Evolutionary conservation across 371 early-diverging fungal species (phyloP), one percentile per base, ranked within the genome.

Genomic region (Dichotomocladium elegans): DNA sequence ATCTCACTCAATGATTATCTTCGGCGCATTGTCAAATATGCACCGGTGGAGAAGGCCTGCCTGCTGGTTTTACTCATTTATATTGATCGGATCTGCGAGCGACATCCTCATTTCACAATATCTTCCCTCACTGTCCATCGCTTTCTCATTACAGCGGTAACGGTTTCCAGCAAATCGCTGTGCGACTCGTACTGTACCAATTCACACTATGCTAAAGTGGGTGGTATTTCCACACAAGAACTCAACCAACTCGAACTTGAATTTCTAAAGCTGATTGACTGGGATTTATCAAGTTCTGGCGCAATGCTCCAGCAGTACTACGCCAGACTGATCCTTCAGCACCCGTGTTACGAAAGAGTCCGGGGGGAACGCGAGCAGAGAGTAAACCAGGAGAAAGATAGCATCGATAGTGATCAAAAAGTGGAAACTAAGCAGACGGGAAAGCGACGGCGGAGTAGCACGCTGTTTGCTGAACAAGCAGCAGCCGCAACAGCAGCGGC

Each of bases 191-290:
- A 93, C 51, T 89, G 90, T 58, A 91, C 92, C 44, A 92, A 92
- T 62, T 74, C 86, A 4, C 89, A 91, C 58, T 93, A 94, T 64
- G 94, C 94, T 14, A 89, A 87, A 62, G 95, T 98, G 15, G 99
- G 99, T 14, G 99, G 99, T 8, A 78, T 98, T 24, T 84, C 91
- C 17, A 83, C 90, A 19, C 87, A 89, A 55, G 99, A 98, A 69
- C 75, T 98, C 26, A 96, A 96, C 65, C 74, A 91, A n/a, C 70
- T 98, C 21, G 99, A 98, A 63, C 70, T 98, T 47, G 98, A 95
- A 63, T 87, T 98, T 58, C 63, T 94, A 51, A 74, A 76, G 8
- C 64, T 93, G 57, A 88, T 95, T 44, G 89, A 93, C 46, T 98
- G 98, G 98, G 82, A 88, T 26, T 69, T 98, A 12, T 72, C 89